phyloP scores from a whole-genome alignment of 257 asterid genomes.

The Craterostigma plantagineum region DNA sequence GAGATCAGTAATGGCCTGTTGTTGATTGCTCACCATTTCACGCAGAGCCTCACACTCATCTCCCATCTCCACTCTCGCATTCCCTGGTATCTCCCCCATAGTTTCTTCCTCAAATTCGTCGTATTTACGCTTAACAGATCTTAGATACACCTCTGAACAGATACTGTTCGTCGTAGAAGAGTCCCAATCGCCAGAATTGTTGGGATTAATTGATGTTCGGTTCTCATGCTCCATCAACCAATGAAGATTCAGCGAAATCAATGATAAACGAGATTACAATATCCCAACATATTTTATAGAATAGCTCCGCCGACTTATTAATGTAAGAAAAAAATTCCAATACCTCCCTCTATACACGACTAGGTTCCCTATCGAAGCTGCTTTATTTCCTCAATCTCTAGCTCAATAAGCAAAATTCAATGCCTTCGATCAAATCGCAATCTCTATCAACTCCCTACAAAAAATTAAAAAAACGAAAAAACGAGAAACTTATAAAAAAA shows the following conservation, averaged over 20 bases:
- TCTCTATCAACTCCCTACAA: too few species aligned
- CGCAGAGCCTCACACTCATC: conserved; percentile 71
- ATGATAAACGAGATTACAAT: background rate
- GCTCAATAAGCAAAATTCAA: too few species aligned
- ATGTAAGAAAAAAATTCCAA: too few species aligned
- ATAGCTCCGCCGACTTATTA: too few species aligned
- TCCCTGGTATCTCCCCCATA: conserved; percentile 23
- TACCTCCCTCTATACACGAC: too few species aligned
- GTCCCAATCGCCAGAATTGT: background rate
- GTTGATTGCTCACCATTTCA: conserved; percentile 63
- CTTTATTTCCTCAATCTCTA: too few species aligned
- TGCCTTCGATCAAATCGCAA: too few species aligned
- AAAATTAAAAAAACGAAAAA: too few species aligned
- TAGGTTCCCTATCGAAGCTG: too few species aligned
- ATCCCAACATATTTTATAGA: background rate
- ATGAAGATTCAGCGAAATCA: background rate
- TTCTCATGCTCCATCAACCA: background rate
- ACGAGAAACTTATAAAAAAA: too few species aligned
- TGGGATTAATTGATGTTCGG: background rate
- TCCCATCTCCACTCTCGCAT: conserved; percentile 56
- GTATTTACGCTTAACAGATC: background rate
- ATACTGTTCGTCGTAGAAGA: background rate
- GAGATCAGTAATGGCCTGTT: conserved; percentile 50
- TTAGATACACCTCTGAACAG: background rate
- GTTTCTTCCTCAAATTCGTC: conserved; percentile 1